Conservation (phyloP, 179 eudicot genomes). For the Beta macrorhiza region DNA sequence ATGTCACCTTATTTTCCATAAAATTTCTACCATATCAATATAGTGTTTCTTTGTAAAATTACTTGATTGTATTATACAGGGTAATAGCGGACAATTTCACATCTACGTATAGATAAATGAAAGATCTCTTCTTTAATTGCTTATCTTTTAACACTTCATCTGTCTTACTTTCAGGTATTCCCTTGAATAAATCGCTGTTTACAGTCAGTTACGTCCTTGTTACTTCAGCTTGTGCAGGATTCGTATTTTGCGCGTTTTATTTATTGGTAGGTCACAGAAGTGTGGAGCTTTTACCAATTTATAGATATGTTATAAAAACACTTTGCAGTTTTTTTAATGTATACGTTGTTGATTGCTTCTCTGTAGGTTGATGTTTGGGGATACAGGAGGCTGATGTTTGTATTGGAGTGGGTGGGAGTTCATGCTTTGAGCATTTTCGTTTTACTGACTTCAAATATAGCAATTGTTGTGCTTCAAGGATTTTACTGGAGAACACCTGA, state of each 20-base stretch:
- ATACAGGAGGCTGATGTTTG: slow-evolving; percentile 44
- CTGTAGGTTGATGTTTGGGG: slow-evolving; percentile 69
- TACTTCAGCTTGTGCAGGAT: slow-evolving; percentile 69
- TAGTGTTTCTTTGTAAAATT: too few species aligned
- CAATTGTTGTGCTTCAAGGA: slow-evolving; percentile 67
- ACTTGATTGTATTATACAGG: too few species aligned
- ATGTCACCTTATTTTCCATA: too few species aligned
- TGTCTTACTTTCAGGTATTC: slow-evolving; percentile 57
- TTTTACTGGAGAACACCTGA: slow-evolving; percentile 63
- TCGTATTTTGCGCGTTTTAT: slow-evolving; percentile 64
- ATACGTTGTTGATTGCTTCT: slow-evolving; percentile 2
- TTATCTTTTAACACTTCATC: slow-evolving; percentile 7
- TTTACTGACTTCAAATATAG: slow-evolving; percentile 62
- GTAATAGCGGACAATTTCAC: too few species aligned
- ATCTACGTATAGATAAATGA: too few species aligned
- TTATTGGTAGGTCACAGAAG: slow-evolving; percentile 50
- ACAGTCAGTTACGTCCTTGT: slow-evolving; percentile 72
- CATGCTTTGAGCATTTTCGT: slow-evolving; percentile 67
- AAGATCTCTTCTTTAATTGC: neutral
- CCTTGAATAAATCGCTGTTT: slow-evolving; percentile 70
- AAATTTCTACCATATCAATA: too few species aligned
- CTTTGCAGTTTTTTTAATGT: neutral
- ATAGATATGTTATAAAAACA: neutral
- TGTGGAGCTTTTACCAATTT: neutral
- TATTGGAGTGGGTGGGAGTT: slow-evolving; percentile 82